phyloP scores from a whole-genome alignment of 805 yeast species.

The Vanderwaltozyma verrucispora region DNA sequence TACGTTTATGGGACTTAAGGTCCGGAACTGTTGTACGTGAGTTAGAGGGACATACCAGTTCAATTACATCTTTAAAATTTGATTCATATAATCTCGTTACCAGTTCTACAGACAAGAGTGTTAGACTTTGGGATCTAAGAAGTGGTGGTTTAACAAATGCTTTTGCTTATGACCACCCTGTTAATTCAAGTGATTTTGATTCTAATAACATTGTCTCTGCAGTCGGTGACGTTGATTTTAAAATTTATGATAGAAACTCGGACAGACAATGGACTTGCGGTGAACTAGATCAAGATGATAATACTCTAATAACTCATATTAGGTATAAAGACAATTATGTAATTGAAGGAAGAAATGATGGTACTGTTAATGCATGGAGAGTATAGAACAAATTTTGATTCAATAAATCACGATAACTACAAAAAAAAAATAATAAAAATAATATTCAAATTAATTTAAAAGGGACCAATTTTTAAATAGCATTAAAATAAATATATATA shows the following conservation, averaged over 20 bases:
- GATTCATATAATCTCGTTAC: conserved; percentile 55
- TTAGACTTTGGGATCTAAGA: conserved; percentile 65
- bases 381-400: too few relatives aligned
- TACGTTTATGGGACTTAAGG: conserved; percentile 68
- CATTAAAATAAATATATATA: background rate
- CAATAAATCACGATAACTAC: too few relatives aligned
- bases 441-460: too few relatives aligned
- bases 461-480: too few relatives aligned
- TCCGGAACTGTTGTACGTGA: conserved; percentile 55
- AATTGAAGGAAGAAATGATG: conserved; percentile 54
- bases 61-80: conserved; percentile 58
- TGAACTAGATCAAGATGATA: conserved; percentile 18
- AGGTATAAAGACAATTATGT: conserved; percentile 51
- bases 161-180: conserved; percentile 48
- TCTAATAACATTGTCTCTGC: conserved; percentile 41
- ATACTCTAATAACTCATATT: conserved; percentile 5
- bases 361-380: conserved; percentile 60
- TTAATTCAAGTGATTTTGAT: conserved; percentile 51
- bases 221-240: conserved; percentile 35
- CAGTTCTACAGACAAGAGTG: conserved; percentile 52
- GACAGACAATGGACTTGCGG: conserved; percentile 47
- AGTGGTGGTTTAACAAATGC: conserved; percentile 54
- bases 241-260: conserved; percentile 47
- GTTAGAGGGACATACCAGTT: conserved; percentile 57
- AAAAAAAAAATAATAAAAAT: too few relatives aligned